Conservation (phyloP, 805 yeast species). For the Wickerhamiella qilinensis region DNA sequence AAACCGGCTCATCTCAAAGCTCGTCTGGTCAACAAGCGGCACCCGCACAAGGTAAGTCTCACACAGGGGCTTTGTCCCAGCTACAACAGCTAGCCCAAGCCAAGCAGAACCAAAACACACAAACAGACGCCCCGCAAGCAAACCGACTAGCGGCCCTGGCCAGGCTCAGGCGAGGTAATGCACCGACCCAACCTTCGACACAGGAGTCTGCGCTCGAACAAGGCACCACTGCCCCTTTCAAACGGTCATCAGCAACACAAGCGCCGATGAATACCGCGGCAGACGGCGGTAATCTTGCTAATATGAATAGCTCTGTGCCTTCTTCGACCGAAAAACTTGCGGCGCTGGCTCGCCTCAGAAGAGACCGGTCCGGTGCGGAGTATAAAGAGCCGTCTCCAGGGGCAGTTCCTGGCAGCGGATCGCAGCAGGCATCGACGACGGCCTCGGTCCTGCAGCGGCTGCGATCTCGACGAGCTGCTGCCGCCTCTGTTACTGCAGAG, state of each 20-base stretch:
- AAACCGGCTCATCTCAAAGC: constrained; percentile 2
- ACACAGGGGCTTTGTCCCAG: neutral
- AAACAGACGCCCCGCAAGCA: neutral
- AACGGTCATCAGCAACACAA: too few species aligned
- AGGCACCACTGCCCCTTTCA: too few species aligned
- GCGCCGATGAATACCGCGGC: too few species aligned
- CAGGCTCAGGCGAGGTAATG: neutral
- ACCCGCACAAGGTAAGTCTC: constrained; percentile 13
- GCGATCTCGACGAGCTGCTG: neutral
- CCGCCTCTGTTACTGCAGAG: neutral
- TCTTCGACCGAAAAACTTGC: neutral
- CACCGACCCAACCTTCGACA: too few species aligned
- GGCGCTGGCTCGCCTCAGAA: neutral
- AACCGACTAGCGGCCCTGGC: constrained; percentile 5
- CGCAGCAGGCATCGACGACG: neutral
- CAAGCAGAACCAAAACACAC: neutral
- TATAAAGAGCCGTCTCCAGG: too few species aligned
- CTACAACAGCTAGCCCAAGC: constrained; percentile 4
- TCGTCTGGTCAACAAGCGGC: neutral
- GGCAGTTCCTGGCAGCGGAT: neutral
- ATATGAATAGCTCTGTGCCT: neutral
- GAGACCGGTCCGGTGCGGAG: neutral
- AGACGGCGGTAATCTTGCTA: neutral
- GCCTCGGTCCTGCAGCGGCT: neutral
- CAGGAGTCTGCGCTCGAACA: too few species aligned